Conservation (phyloP, 306 rosid genomes). For the Pyrus bretschneideri region DNA sequence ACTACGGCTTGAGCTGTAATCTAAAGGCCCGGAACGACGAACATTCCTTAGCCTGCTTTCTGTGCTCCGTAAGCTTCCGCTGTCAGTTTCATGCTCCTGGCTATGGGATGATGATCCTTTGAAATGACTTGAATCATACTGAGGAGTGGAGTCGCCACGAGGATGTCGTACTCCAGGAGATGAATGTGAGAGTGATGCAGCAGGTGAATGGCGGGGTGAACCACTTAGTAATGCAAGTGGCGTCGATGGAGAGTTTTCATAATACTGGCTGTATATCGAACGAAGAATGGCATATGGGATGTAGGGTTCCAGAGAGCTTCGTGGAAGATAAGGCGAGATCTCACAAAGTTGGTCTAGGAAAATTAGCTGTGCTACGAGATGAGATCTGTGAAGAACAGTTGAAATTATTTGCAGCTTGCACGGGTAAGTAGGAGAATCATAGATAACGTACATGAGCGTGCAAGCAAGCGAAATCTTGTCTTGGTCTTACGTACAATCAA, state of each 20-base stretch:
- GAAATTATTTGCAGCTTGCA: slow-evolving; percentile 4
- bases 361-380: slow-evolving; percentile 82
- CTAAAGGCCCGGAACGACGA: slow-evolving; percentile 92
- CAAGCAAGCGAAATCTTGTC: not conserved
- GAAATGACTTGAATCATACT: slow-evolving; percentile 64
- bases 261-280: slow-evolving; percentile 82
- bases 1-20: slow-evolving; percentile 73
- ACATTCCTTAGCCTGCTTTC: slow-evolving; percentile 47
- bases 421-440: not conserved
- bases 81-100: slow-evolving; percentile 52
- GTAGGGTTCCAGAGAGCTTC: slow-evolving; percentile 76
- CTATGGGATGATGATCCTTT: slow-evolving; percentile 62
- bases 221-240: slow-evolving; percentile 59
- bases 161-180: slow-evolving; percentile 64
- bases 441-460: not conserved
- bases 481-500: not conserved
- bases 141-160: slow-evolving; percentile 74
- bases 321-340: slow-evolving; percentile 83
- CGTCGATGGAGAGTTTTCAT: slow-evolving; percentile 60
- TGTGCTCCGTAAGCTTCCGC: slow-evolving; percentile 40
- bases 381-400: slow-evolving; percentile 54
- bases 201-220: slow-evolving; percentile 86
- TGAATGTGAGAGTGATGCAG: slow-evolving; percentile 55
- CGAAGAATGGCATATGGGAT: slow-evolving; percentile 91
- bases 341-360: slow-evolving; percentile 94